phyloP scores from a whole-genome alignment of 2,329 filamentous ascomycete species.

The Arthrobotrys pseudoclavata region DNA sequence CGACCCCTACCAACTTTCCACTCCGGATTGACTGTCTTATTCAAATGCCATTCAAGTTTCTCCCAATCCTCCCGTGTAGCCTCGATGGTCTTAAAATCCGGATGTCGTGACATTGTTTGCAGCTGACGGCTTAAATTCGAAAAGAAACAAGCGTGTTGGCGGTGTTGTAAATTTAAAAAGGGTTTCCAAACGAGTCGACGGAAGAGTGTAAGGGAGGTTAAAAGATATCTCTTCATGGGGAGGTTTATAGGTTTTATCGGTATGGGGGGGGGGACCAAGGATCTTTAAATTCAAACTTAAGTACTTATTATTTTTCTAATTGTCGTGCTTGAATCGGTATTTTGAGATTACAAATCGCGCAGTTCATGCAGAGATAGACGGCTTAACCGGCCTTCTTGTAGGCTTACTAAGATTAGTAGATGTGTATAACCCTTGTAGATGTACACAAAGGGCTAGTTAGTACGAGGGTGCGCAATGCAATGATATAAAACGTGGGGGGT shows the following conservation, averaged over 20 bases:
- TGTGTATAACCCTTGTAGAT: background rate
- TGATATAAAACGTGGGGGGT: background rate
- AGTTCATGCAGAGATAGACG: constrained; percentile 24
- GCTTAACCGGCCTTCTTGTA: background rate
- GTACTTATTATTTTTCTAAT: background rate
- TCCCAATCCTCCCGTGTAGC: constrained; percentile 75
- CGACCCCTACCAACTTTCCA: constrained; percentile 63
- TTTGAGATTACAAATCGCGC: constrained; percentile 53
- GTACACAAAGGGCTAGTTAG: too few species aligned
- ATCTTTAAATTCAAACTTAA: background rate
- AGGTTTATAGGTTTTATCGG: background rate
- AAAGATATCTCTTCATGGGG: constrained; percentile 24
- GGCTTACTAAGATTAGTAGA: constrained; percentile 32
- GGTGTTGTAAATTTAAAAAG: constrained; percentile 24
- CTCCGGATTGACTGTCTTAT: constrained; percentile 45
- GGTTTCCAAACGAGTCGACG: constrained; percentile 11
- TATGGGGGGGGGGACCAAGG: background rate
- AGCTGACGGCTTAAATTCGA: background rate
- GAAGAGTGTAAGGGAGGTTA: constrained; percentile 10
- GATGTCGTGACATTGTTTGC: constrained; percentile 70
- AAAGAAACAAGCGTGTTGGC: constrained; percentile 9
- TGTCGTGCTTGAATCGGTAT: background rate
- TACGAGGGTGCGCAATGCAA: background rate
- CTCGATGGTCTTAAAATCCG: constrained; percentile 81
- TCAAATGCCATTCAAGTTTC: constrained; percentile 58